Evolutionary conservation across 495 filamentous ascomycete genomes (phyloP).

Genomic region (Trypethelium eluteriae): DNA sequence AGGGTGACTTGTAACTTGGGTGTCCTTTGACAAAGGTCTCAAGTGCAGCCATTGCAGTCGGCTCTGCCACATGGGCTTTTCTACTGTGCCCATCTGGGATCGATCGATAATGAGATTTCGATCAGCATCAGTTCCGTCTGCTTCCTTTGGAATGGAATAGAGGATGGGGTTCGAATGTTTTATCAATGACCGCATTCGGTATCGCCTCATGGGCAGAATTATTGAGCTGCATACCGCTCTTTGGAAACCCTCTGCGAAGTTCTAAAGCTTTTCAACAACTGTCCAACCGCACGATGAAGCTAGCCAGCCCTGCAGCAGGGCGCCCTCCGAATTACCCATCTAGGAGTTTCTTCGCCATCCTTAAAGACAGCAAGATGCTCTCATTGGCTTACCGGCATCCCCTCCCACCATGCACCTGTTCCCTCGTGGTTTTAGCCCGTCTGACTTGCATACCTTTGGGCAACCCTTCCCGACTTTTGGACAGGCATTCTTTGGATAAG

Average conservation of each 20-base stretch:
- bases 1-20: no score
- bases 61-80: no score
- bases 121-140: no score
- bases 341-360: not conserved
- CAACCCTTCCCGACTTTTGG: not conserved
- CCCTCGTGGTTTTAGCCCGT: slow-evolving; percentile 1
- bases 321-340: not conserved
- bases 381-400: not conserved
- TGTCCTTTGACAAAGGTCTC: no score
- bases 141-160: not conserved
- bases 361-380: not conserved
- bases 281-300: not conserved
- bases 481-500: not conserved
- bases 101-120: no score
- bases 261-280: not conserved
- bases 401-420: not conserved
- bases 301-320: not conserved
- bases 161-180: not conserved
- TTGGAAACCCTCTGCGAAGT: not conserved
- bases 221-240: slow-evolving; percentile 3
- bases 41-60: no score
- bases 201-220: not conserved
- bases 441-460: not conserved
- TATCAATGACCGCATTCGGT: slow-evolving; percentile 9
- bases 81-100: no score